Conservation (phyloP, 345 rosid species). For the Eucalyptus urophylla region DNA sequence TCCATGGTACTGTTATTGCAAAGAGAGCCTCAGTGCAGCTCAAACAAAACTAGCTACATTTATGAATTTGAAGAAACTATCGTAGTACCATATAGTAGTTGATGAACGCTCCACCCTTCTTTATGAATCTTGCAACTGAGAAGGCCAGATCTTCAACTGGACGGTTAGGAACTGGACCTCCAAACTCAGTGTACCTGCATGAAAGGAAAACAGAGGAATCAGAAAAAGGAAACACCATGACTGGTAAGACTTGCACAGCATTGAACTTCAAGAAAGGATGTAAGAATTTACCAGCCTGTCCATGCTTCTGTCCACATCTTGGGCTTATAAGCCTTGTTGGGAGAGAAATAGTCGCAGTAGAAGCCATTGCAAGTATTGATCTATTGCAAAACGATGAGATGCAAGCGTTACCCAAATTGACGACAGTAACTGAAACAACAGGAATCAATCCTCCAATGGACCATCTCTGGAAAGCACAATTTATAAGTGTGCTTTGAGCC, state of each 20-base stretch:
- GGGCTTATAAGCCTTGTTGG: conserved; percentile 91
- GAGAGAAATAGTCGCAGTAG: conserved; percentile 94
- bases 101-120: conserved; percentile 91
- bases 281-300: conserved; percentile 86
- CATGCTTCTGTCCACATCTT: conserved; percentile 99
- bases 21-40: neutral
- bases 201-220: neutral
- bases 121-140: conserved; percentile 90
- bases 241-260: neutral
- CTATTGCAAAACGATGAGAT: conserved; percentile 18
- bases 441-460: neutral
- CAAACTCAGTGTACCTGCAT: conserved; percentile 88
- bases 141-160: conserved; percentile 98
- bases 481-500: neutral
- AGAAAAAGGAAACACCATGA: neutral
- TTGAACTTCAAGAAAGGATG: neutral
- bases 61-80: neutral
- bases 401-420: neutral
- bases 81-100: conserved; percentile 85
- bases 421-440: neutral
- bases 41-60: neutral
- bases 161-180: conserved; percentile 86
- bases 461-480: neutral
- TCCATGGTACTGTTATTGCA: conserved; percentile 74
- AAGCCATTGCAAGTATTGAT: conserved; percentile 96